These are phyloP conservation scores for Pleurotus ostreatus DNA, from an alignment of 768 basidiomycete genomes.

Conservation along the genomic window DNA sequence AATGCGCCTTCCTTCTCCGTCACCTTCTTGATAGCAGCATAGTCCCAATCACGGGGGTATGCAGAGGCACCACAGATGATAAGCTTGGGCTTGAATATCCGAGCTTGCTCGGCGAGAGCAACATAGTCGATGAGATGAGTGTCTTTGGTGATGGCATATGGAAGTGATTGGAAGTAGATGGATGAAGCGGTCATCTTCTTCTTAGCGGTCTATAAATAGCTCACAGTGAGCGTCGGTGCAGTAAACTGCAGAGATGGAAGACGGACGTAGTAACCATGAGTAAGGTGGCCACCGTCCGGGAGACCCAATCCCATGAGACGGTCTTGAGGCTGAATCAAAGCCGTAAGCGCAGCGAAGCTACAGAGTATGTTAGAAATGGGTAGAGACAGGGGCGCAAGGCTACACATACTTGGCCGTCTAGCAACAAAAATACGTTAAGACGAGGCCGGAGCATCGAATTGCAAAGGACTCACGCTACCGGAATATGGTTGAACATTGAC, in stretches of 20 bases:
- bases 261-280: constrained; percentile 92
- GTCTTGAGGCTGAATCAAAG: constrained; percentile 94
- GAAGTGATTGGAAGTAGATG: constrained; percentile 99
- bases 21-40: constrained; percentile 72
- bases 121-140: constrained; percentile 90
- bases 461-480: constrained; percentile 59
- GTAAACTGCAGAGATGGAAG: constrained; percentile 4
- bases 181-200: constrained; percentile 99
- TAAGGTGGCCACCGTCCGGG: constrained; percentile 95
- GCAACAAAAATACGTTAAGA: constrained; percentile 12
- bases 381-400: neutral
- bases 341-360: constrained; percentile 96
- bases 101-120: constrained; percentile 76
- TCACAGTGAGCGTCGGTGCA: constrained; percentile 9
- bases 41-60: constrained; percentile 99
- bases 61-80: constrained; percentile 98
- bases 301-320: constrained; percentile 98
- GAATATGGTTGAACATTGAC: constrained; percentile 99
- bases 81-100: constrained; percentile 92
- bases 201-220: constrained; percentile 73
- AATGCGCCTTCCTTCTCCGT: constrained; percentile 87
- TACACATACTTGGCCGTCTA: constrained; percentile 6
- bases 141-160: constrained; percentile 79
- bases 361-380: constrained; percentile 12
- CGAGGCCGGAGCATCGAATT: neutral